Evolutionary conservation across 2,329 filamentous ascomycete species (phyloP).

Genomic region (Ampelomyces quisqualis): DNA sequence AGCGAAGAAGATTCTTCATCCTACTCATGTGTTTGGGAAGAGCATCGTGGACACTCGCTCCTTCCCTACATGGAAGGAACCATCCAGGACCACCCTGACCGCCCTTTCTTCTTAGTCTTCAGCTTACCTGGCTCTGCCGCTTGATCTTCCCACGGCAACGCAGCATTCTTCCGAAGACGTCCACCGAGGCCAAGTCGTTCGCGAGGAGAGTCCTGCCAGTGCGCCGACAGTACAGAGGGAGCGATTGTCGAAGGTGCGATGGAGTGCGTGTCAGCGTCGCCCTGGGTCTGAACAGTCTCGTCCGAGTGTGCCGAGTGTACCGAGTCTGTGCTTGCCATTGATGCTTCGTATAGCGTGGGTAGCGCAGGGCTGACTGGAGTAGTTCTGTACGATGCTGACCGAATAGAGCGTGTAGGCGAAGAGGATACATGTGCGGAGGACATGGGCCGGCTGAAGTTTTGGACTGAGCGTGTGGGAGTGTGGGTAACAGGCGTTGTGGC

Average conservation of each 20-base stretch:
- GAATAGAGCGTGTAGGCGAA: constrained; percentile 10
- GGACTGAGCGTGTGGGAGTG: constrained; percentile 22
- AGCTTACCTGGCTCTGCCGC: constrained; percentile 25
- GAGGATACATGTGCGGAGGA: constrained; percentile 3
- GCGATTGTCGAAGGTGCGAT: constrained; percentile 36
- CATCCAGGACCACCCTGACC: no score
- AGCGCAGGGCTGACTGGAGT: constrained; percentile 21
- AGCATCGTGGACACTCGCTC: no score
- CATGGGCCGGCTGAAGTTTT: constrained; percentile 29
- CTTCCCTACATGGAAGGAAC: constrained; percentile 27
- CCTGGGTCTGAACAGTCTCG: constrained; percentile 13
- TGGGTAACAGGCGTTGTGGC: constrained; percentile 8
- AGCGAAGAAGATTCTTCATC: no score
- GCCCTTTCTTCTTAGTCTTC: constrained; percentile 34
- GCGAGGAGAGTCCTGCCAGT: constrained; percentile 39
- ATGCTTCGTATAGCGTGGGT: constrained; percentile 38
- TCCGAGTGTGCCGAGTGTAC: constrained; percentile 1
- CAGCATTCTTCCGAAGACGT: constrained; percentile 35
- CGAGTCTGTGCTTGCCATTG: constrained; percentile 21
- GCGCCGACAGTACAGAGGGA: constrained; percentile 39
- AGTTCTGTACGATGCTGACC: constrained; percentile 15
- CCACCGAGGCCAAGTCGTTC: constrained; percentile 43
- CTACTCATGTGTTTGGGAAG: no score
- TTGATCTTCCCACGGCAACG: constrained; percentile 35
- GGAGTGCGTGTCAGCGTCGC: constrained; percentile 20